These are phyloP conservation scores for Colletotrichum gloeosporioides DNA, from an alignment of 2,329 filamentous ascomycete species.

Conservation along the genomic window DNA sequence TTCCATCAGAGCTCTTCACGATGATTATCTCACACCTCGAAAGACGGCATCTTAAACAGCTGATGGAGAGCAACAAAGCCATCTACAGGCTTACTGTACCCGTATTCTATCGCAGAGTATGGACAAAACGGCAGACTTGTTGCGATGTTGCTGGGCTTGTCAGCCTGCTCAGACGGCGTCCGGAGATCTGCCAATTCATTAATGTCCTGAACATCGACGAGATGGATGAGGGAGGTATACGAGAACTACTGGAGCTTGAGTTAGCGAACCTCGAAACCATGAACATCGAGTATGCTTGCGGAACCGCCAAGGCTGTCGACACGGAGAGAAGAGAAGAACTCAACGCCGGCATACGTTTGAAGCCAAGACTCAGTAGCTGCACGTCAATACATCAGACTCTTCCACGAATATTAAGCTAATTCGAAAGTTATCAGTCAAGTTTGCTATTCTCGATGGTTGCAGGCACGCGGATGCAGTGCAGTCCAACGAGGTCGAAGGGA, in stretches of 20 bases:
- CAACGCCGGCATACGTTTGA: neutral
- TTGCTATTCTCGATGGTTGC: neutral
- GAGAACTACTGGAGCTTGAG: rapidly evolving
- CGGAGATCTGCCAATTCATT: rapidly evolving
- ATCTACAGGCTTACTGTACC: rapidly evolving
- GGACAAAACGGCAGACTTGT: neutral
- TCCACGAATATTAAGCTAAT: neutral
- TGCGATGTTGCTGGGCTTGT: rapidly evolving
- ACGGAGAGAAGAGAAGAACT: neutral
- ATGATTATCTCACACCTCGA: rapidly evolving
- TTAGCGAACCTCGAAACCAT: rapidly evolving
- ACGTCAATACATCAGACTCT: neutral
- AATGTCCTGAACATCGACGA: rapidly evolving
- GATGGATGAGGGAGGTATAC: rapidly evolving
- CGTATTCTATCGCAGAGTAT: rapidly evolving
- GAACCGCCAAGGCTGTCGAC: neutral
- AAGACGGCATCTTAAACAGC: neutral
- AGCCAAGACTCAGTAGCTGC: neutral
- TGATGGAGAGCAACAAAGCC: neutral
- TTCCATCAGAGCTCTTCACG: rapidly evolving
- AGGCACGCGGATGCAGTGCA: neutral
- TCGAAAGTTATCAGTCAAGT: neutral
- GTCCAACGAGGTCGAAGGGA: neutral
- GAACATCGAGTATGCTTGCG: rapidly evolving
- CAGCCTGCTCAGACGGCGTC: rapidly evolving